Base-by-base conservation (phyloP, 2,329 filamentous ascomycete genomes). In the Nannizzia gypsea region DNA sequence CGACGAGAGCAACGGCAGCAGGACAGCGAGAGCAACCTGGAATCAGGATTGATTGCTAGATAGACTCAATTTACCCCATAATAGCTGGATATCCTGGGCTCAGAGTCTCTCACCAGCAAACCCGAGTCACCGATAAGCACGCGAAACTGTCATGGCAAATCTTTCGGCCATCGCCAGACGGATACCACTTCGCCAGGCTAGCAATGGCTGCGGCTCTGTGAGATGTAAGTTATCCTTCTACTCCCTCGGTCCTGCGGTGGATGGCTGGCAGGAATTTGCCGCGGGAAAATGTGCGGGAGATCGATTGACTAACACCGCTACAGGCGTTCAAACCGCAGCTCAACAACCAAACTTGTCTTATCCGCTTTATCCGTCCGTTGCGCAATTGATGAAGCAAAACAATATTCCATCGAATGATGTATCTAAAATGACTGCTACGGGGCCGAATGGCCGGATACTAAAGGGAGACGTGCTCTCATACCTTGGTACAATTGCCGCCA, bases 381-480 rank as follows among this genome's bases (percentile, higher is more conserved):
- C 83, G 70, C 84, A 89, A 67, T 81, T 97, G 61, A 80, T 97
- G 63, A 87, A 88, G 73, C 80, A 87, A 72, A 85, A 95, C 69
- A 85, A 86, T 63, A 77, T 99, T 59, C 81, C 87, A 67, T 83
- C 86, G 66, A 84, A 85, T 54, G 88, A 90, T 61, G 80, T 90
- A 58, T 80, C 84, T 74, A 87, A 88, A 72, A 96, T 97, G 72
- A 87, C 85, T 58, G 87, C 90, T 4, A 92, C 89, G 20, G 93
- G 93, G 24, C 93, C 93, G 31, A 85, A 86, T 68, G 90, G 91
- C 61, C 86, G 93, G 63, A 79, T 99, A 59, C 81, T 99, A 63
- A 99, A 99, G 80, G 93, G 93, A 60, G 93, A 99, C 71, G 87
- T 99, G 5, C 83, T 99, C 59, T 91, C 90, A 55, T 93, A 92